These are phyloP conservation scores for Penicillium sumatraense DNA, from an alignment of 2,329 filamentous ascomycete species.

Conservation along the genomic window DNA sequence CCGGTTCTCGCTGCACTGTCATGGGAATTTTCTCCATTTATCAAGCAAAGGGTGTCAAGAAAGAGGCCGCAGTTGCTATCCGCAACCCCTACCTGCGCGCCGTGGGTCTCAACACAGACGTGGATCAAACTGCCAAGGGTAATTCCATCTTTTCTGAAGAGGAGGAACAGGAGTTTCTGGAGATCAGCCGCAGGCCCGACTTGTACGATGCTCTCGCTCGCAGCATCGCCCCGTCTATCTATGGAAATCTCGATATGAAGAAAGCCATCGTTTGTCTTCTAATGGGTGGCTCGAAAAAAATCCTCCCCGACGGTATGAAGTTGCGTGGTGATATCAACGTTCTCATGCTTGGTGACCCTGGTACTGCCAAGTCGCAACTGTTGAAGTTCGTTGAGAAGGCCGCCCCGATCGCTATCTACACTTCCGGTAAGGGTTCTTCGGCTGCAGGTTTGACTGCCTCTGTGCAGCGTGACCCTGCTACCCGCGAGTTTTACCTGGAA, in stretches of 20 bases:
- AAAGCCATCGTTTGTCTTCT: constrained; percentile 94
- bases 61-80: constrained; percentile 86
- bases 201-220: constrained; percentile 89
- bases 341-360: constrained; percentile 91
- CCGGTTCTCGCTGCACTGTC: constrained; percentile 89
- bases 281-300: constrained; percentile 95
- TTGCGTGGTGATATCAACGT: constrained; percentile 98
- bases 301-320: constrained; percentile 96
- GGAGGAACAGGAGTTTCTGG: constrained; percentile 93
- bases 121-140: constrained; percentile 87
- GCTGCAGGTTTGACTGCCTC: constrained; percentile 97
- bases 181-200: constrained; percentile 87
- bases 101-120: constrained; percentile 87
- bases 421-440: constrained; percentile 96
- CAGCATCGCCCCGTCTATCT: constrained; percentile 96
- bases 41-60: constrained; percentile 85
- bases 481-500: constrained; percentile 95
- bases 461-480: constrained; percentile 88
- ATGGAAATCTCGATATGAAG: constrained; percentile 94
- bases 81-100: constrained; percentile 92
- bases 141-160: constrained; percentile 85
- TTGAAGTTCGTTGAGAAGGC: constrained; percentile 97
- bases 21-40: constrained; percentile 99
- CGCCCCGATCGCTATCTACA: constrained; percentile 96
- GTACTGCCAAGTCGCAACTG: constrained; percentile 96